Percentiles rank a stretch among this genome's conserved stretches.
Evolutionary conservation across 306 rosid species (phyloP).

Genomic region (Hippophae rhamnoides): DNA sequence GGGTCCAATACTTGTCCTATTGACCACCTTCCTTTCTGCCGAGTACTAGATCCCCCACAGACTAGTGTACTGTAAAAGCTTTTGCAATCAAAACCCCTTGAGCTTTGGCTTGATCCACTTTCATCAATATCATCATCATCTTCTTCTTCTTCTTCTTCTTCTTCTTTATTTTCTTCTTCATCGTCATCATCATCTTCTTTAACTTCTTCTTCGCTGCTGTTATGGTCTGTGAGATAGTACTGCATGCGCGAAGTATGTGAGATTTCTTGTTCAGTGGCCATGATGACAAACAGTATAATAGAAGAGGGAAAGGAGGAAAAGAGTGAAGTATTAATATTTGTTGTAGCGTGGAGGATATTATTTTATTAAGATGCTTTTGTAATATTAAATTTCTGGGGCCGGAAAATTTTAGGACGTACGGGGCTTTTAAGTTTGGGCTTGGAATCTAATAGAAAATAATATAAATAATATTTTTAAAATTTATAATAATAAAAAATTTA

Average conservation of each 20-base stretch:
- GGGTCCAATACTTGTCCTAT: conserved; percentile 38
- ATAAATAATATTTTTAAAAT: too few relatives aligned
- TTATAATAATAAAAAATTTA: too few relatives aligned
- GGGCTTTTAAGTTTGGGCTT: too few relatives aligned
- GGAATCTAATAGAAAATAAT: too few relatives aligned
- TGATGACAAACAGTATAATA: conserved; percentile 10
- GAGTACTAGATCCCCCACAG: conserved; percentile 1
- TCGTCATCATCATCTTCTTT: conserved; percentile 1
- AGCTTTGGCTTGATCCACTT: background rate
- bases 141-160: background rate
- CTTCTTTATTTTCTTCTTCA: background rate
- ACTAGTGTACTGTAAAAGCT: background rate
- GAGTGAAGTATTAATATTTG: background rate
- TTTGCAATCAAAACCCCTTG: background rate
- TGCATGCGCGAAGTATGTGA: conserved; percentile 32
- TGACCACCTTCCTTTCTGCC: conserved; percentile 13
- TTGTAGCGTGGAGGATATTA: background rate
- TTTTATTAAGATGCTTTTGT: background rate
- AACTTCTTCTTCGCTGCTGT: background rate
- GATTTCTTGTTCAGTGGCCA: conserved; percentile 35
- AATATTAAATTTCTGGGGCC: too few relatives aligned
- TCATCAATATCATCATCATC: background rate
- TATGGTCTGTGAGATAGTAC: conserved; percentile 16
- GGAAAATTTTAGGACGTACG: too few relatives aligned
- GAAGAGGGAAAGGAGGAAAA: background rate